Conservation (phyloP, 257 asterid species). For the Solanum medicagineum region DNA sequence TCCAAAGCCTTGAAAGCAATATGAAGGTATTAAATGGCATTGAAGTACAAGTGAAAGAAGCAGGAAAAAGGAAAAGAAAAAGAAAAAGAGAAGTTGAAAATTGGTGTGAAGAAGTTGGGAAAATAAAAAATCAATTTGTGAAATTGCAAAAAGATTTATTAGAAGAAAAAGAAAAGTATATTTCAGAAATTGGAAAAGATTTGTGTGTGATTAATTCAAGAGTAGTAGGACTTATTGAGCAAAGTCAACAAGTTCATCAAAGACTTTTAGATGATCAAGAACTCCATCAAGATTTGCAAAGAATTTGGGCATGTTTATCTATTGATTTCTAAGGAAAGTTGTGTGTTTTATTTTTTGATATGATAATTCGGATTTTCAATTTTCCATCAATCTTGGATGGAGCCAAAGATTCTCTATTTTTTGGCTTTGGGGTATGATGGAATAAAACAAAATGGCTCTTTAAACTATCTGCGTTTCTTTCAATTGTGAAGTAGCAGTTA, state of each 20-base stretch:
- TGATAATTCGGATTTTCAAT: background rate
- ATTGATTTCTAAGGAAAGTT: background rate
- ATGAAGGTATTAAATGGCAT: background rate
- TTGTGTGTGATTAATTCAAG: background rate
- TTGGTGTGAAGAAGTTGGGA: background rate
- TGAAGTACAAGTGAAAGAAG: background rate
- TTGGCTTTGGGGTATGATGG: too few relatives aligned
- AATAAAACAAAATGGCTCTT: too few relatives aligned
- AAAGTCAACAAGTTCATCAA: background rate
- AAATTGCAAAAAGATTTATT: background rate
- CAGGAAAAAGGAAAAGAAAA: background rate
- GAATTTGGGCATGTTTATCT: background rate
- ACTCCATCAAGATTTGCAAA: background rate
- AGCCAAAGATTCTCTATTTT: too few relatives aligned
- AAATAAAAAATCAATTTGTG: background rate
- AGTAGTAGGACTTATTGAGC: background rate
- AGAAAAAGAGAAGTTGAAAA: background rate
- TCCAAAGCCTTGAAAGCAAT: background rate
- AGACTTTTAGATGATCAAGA: background rate
- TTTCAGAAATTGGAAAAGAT: background rate
- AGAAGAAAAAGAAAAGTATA: background rate
- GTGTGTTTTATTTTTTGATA: background rate
- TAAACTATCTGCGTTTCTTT: too few relatives aligned
- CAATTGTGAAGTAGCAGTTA: too few relatives aligned
- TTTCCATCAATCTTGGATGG: too few relatives aligned